Percentiles rank a stretch among this genome's conserved stretches.
Conservation (phyloP, 2,329 filamentous ascomycete species). For the Amauroascus verrucosus region DNA sequence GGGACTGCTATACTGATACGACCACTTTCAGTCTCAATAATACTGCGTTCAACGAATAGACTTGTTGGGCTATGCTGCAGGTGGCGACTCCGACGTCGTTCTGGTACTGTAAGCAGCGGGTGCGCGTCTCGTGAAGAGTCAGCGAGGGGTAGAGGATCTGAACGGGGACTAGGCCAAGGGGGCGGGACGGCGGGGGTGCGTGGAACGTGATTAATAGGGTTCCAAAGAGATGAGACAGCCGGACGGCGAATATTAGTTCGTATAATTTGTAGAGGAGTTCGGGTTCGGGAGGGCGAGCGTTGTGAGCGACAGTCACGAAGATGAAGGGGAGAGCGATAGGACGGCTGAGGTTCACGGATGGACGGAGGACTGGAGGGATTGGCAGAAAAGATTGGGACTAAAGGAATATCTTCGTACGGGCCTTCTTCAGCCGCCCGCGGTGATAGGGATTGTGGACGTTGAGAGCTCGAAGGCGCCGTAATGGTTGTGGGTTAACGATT, state of each 20-base stretch:
- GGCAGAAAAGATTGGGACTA: constrained; percentile 16
- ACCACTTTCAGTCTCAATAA: constrained; percentile 37
- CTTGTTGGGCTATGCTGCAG: constrained; percentile 37
- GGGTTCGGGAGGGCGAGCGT: constrained; percentile 8
- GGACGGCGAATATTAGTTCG: constrained; percentile 24
- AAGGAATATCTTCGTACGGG: constrained; percentile 19
- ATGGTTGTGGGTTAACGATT: constrained; percentile 17
- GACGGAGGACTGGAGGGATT: constrained; percentile 10
- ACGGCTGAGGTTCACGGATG: constrained; percentile 15
- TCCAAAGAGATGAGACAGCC: constrained; percentile 47
- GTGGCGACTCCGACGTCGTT: constrained; percentile 46
- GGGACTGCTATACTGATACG: constrained; percentile 47
- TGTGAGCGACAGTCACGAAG: constrained; percentile 2
- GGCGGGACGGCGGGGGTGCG: constrained; percentile 42
- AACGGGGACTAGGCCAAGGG: constrained; percentile 24
- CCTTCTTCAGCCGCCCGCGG: constrained; percentile 32
- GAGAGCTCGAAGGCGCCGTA: constrained; percentile 22
- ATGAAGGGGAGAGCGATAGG: constrained; percentile 16
- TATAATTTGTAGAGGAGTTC: constrained; percentile 13
- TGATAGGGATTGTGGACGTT: constrained; percentile 24
- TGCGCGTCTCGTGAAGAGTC: constrained; percentile 36
- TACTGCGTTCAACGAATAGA: constrained; percentile 40
- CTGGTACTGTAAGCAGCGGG: constrained; percentile 48
- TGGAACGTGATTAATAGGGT: constrained; percentile 52
- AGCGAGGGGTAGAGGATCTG: constrained; percentile 26